Base-by-base conservation (phyloP, 1,284 basidiomycete species). In the Chondrostereum purpureum region DNA sequence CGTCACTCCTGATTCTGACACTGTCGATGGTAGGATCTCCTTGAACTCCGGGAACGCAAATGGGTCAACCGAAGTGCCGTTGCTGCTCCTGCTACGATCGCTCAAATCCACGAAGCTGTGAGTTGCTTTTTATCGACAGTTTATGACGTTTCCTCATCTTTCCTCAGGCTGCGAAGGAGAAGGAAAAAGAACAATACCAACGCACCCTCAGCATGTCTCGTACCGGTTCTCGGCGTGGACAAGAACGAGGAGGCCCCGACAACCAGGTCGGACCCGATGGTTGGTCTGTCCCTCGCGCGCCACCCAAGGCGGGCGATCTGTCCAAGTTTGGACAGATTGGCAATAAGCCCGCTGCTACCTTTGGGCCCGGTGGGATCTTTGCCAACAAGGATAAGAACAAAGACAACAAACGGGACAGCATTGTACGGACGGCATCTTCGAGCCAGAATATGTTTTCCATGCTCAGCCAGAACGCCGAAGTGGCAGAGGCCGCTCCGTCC, bases 361-460 rank as follows among this genome's bases (percentile, higher is more conserved):
- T 90, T 55, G 86, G 84, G 4, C 92, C 92, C 1, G 77, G 80
- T 51, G 87, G 83, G 49, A 82, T 93, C 31, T 92, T 91, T 60
- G 70, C 73, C 39, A 71, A 69, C 50, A 86, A 37, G 16, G 27
- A 31, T 8, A 31, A 31, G 27, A 52, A 85, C 70, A 86, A 84
- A 62, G 78, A 78, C 44, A 57, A 55, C 50, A 86, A 87, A 64
- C 77, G 77, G 8, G 80, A 87, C 50, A 76, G 86, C 3, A 67
- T 92, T 12, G 84, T 89, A 5, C 78, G 92, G 41, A 81, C 83
- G 21, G 81, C 74, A 54, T n/a, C n/a, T n/a, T 93, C 90, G 37
- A 81, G 68, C 46, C 75, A 78, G 50, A 96, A 95, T 66, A 94
- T 92, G 87, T 94, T 94, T 70, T 82, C 80, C 13, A 77, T 88